Conservation (phyloP, 306 rosid genomes). For the Cicer bijugum region DNA sequence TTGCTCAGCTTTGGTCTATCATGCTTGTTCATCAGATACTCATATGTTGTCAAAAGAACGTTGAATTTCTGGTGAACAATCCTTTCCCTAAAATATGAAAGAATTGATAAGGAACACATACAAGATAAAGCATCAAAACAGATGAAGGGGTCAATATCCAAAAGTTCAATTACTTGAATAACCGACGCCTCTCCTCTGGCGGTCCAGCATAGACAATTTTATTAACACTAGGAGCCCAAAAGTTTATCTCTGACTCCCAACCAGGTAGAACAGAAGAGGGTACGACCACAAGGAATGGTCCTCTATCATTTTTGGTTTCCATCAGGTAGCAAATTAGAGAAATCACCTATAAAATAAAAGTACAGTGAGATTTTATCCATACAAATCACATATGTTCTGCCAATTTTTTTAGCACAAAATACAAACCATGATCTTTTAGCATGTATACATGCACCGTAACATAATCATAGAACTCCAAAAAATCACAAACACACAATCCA, state of each 20-base stretch:
- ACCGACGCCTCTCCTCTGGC: conserved; percentile 92
- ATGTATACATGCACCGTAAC: conserved; percentile 12
- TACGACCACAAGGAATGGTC: conserved; percentile 97
- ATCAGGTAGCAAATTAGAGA: conserved; percentile 95
- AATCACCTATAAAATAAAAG: conserved; percentile 69
- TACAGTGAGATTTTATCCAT: conserved; percentile 33
- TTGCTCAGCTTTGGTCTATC: conserved; percentile 98
- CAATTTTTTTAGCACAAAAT: conserved; percentile 13
- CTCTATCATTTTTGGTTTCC: conserved; percentile 97
- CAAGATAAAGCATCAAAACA: conserved; percentile 38
- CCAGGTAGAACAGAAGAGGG: conserved; percentile 99
- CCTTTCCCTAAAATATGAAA: conserved; percentile 73
- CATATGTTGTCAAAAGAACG: conserved; percentile 95
- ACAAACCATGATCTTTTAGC: conserved; percentile 31
- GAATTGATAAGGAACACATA: conserved; percentile 43
- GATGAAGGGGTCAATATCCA: conserved; percentile 8
- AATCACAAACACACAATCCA: conserved; percentile 30
- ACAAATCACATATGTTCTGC: conserved; percentile 30
- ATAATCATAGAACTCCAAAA: conserved; percentile 21
- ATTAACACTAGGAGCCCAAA: conserved; percentile 88
- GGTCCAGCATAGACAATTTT: conserved; percentile 90
- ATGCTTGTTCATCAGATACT: conserved; percentile 99
- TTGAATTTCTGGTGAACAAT: conserved; percentile 93
- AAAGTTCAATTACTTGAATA: conserved; percentile 77
- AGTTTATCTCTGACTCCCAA: conserved; percentile 93